Conservation (phyloP, 768 basidiomycete genomes). For the Hericium erinaceus region DNA sequence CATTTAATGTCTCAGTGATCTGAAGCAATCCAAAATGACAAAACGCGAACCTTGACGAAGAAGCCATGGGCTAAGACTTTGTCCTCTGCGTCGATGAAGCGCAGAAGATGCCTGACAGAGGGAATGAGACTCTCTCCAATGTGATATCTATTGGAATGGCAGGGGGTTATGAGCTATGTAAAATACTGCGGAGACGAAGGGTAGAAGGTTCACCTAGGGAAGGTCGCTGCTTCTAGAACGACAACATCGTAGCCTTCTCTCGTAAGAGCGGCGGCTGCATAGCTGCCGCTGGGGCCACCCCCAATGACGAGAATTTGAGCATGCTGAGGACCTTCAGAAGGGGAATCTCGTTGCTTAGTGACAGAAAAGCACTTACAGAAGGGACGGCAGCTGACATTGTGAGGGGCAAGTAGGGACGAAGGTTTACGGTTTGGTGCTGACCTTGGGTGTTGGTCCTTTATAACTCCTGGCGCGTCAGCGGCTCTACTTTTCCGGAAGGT, state of each 20-base stretch:
- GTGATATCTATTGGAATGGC: slow-evolving; percentile 31
- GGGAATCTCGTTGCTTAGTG: too few species aligned
- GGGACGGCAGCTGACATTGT: too few species aligned
- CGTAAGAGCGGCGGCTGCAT: slow-evolving; percentile 42
- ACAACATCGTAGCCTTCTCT: slow-evolving; percentile 50
- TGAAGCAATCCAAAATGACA: neutral
- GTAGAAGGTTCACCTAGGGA: slow-evolving; percentile 26
- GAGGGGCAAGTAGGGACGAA: too few species aligned
- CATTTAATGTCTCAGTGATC: neutral
- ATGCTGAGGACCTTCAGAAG: slow-evolving; percentile 7
- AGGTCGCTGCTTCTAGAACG: slow-evolving; percentile 43
- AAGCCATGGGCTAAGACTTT: slow-evolving; percentile 37
- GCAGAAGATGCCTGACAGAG: slow-evolving; percentile 42
- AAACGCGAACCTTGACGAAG: slow-evolving; percentile 31
- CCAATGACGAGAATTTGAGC: slow-evolving; percentile 42
- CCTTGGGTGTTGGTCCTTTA: too few species aligned
- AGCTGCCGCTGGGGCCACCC: slow-evolving; percentile 52
- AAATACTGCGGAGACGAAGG: neutral
- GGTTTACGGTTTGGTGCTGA: too few species aligned
- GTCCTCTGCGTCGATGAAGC: slow-evolving; percentile 41
- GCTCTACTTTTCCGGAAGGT: too few species aligned
- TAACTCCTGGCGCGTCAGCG: too few species aligned
- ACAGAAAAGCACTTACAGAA: too few species aligned
- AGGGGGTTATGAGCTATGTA: too few species aligned
- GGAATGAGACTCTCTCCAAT: slow-evolving; percentile 42